These are phyloP conservation scores for Ceratocystis variospora DNA, from an alignment of 2,329 filamentous ascomycete species.

Conservation along the genomic window DNA sequence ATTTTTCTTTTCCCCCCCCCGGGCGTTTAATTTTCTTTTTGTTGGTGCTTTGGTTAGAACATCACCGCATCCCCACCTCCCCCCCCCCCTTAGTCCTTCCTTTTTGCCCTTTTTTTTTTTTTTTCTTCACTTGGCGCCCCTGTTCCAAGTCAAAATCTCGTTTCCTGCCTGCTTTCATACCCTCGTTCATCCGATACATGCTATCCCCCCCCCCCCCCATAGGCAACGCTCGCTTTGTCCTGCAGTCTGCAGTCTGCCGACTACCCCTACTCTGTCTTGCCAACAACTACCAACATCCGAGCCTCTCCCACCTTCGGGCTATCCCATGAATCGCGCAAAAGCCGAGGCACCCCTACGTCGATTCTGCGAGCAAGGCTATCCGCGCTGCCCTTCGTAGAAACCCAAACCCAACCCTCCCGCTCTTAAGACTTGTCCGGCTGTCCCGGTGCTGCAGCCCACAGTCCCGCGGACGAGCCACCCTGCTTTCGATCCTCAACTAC, in stretches of 20 bases:
- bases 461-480: not conserved
- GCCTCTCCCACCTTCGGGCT: not conserved
- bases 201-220: not conserved
- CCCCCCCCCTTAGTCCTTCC: not conserved
- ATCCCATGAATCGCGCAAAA: not conserved
- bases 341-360: not conserved
- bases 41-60: conserved; percentile 2
- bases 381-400: not conserved
- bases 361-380: not conserved
- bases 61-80: not conserved
- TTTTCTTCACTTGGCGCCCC: not conserved
- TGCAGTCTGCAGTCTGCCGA: not conserved
- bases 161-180: not conserved
- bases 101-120: not conserved
- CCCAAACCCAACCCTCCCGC: too few relatives aligned
- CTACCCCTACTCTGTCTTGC: not conserved
- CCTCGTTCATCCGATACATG: not conserved
- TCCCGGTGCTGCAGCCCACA: not conserved
- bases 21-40: not conserved
- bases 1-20: not conserved
- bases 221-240: not conserved
- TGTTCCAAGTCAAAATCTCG: not conserved
- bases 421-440: not conserved
- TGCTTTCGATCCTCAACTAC: not conserved
- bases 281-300: not conserved